phyloP scores from a whole-genome alignment of 2,329 filamentous ascomycete species.

The Diplodia mutila region DNA sequence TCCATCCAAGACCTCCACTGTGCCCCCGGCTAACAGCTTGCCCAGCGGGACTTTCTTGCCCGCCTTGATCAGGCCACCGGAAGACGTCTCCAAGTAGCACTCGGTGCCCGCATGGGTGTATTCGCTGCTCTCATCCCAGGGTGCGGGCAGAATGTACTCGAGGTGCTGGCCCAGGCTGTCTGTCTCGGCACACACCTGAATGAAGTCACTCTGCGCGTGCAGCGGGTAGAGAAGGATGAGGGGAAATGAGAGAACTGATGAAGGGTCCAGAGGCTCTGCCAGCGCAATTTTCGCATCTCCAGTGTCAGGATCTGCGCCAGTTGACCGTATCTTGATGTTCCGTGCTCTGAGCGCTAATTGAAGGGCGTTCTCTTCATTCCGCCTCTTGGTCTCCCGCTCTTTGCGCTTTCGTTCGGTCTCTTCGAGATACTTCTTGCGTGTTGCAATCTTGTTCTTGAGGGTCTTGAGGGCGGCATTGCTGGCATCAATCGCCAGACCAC shows the following conservation, averaged over 20 bases:
- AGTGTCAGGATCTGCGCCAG: conserved; percentile 77
- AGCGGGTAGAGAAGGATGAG: conserved; percentile 83
- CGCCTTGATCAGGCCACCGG: conserved; percentile 82
- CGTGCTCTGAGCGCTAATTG: conserved; percentile 63
- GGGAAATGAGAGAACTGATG: conserved; percentile 74
- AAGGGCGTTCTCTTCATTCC: conserved; percentile 60
- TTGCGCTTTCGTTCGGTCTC: conserved; percentile 60
- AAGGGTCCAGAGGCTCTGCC: conserved; percentile 72
- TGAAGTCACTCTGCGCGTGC: conserved; percentile 81
- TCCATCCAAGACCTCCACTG: conserved; percentile 85
- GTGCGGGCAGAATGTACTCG: conserved; percentile 80
- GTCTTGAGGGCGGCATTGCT: conserved; percentile 68
- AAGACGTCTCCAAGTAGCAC: conserved; percentile 83
- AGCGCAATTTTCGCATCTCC: conserved; percentile 78
- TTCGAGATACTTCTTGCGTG: conserved; percentile 60
- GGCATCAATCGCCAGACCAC: conserved; percentile 73
- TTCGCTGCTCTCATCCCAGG: conserved; percentile 75
- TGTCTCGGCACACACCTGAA: conserved; percentile 82
- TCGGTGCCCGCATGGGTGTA: conserved; percentile 67
- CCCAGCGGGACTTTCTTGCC: conserved; percentile 81
- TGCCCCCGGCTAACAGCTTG: conserved; percentile 74
- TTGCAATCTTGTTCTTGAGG: conserved; percentile 66
- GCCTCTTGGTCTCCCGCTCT: conserved; percentile 59
- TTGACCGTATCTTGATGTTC: conserved; percentile 69
- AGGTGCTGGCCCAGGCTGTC: conserved; percentile 78